Conservation (phyloP, 371 early-diverging fungal genomes). For the Nematocida sp. region DNA sequence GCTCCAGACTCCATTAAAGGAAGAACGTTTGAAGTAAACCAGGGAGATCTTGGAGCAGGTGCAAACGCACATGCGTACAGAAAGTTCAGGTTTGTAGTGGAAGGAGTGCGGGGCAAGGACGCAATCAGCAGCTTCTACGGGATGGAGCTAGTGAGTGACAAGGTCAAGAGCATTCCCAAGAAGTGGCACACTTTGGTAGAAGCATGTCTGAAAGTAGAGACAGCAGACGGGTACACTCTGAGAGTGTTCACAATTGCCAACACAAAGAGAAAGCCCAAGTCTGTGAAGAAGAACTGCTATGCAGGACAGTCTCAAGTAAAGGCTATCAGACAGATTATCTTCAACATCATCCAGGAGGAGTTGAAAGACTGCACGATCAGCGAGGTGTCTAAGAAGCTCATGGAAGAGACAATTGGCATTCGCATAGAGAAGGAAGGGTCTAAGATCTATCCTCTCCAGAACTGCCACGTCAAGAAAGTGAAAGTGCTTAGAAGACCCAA, state of each 20-base stretch:
- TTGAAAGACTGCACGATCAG: constrained; percentile 79
- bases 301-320: constrained; percentile 90
- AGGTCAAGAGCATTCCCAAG: constrained; percentile 95
- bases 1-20: constrained; percentile 69
- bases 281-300: constrained; percentile 94
- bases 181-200: constrained; percentile 99
- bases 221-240: constrained; percentile 96
- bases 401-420: constrained; percentile 73
- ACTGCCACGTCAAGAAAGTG: constrained; percentile 91
- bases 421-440: constrained; percentile 91
- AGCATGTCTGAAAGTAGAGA: constrained; percentile 93
- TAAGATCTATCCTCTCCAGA: constrained; percentile 94
- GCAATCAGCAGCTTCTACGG: constrained; percentile 98
- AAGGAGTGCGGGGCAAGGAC: constrained; percentile 93
- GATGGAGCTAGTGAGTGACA: constrained; percentile 98
- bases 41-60: constrained; percentile 79
- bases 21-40: constrained; percentile 90
- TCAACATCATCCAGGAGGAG: constrained; percentile 88
- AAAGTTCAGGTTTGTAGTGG: constrained; percentile 92
- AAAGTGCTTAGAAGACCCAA: constrained; percentile 81
- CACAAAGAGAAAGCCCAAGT: constrained; percentile 86
- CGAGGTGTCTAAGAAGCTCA: constrained; percentile 87
- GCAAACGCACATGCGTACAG: constrained; percentile 81
- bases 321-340: constrained; percentile 98
- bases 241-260: constrained; percentile 93